Conservation (phyloP, 768 basidiomycete species). For the Kwoniella sp. region DNA sequence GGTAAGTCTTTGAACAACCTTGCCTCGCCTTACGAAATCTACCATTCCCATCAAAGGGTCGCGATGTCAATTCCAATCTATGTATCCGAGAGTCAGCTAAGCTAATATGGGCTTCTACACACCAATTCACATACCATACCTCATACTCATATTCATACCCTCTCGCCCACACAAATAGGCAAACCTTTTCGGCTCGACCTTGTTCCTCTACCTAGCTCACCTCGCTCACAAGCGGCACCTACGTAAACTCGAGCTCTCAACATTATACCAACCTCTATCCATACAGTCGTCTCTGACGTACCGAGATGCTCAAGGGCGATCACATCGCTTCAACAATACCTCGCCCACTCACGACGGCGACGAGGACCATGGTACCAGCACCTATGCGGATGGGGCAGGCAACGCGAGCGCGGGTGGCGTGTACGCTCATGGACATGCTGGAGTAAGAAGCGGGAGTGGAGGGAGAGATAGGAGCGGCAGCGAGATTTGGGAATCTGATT, state of each 20-base stretch:
- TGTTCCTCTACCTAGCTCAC: constrained; percentile 51
- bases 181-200: constrained; percentile 48
- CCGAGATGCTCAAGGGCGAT: constrained; percentile 43
- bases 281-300: constrained; percentile 25
- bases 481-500: constrained; percentile 44
- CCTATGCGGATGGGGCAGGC: no score
- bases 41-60: no score
- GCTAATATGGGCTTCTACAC: background rate
- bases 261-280: constrained; percentile 46
- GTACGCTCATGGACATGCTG: background rate
- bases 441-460: no score
- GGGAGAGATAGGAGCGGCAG: constrained; percentile 27
- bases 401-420: background rate
- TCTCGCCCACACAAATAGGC: constrained; percentile 27
- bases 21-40: no score
- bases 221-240: constrained; percentile 32
- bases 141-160: background rate
- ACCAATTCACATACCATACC: background rate
- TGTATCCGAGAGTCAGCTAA: no score
- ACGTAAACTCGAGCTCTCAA: constrained; percentile 36
- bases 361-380: constrained; percentile 4
- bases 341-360: background rate
- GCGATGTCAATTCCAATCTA: background rate
- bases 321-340: constrained; percentile 30
- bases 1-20: constrained; percentile 26